A percentile compares a stretch with the other conserved stretches of the same genome.
Evolutionary conservation across 768 basidiomycete genomes (phyloP).

Genomic region (Clathrus columnatus): DNA sequence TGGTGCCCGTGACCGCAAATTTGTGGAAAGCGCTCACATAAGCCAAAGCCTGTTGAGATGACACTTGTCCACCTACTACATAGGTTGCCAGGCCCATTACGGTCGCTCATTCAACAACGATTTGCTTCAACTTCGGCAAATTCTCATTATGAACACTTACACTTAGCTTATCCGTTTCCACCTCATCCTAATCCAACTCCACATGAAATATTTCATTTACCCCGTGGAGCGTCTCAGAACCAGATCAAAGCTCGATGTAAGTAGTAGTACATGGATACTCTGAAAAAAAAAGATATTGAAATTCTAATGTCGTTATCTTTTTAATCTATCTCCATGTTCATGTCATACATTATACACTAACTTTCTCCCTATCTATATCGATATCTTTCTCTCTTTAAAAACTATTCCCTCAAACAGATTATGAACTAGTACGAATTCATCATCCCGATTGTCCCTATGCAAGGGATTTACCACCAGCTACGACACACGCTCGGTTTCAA

Average conservation of each 20-base stretch:
- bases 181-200: slow-evolving; percentile 46
- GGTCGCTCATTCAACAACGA: slow-evolving; percentile 1
- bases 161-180: slow-evolving; percentile 38
- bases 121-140: background rate
- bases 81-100: slow-evolving; percentile 5
- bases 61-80: background rate
- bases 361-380: background rate
- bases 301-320: no score
- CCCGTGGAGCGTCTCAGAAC: slow-evolving; percentile 41
- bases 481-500: slow-evolving; percentile 55
- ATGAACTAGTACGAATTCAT: slow-evolving; percentile 61
- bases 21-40: no score
- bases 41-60: background rate
- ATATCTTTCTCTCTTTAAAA: background rate
- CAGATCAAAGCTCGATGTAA: slow-evolving; percentile 64
- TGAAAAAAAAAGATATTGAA: no score
- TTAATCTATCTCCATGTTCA: background rate
- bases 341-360: background rate
- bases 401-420: slow-evolving; percentile 35
- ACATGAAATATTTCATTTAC: slow-evolving; percentile 66
- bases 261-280: no score
- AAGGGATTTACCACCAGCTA: slow-evolving; percentile 30
- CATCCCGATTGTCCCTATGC: slow-evolving; percentile 58
- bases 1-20: no score
- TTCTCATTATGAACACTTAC: background rate